Conservation (phyloP, 2,329 filamentous ascomycete species). For the Paracorniculantispora psalliotae region DNA sequence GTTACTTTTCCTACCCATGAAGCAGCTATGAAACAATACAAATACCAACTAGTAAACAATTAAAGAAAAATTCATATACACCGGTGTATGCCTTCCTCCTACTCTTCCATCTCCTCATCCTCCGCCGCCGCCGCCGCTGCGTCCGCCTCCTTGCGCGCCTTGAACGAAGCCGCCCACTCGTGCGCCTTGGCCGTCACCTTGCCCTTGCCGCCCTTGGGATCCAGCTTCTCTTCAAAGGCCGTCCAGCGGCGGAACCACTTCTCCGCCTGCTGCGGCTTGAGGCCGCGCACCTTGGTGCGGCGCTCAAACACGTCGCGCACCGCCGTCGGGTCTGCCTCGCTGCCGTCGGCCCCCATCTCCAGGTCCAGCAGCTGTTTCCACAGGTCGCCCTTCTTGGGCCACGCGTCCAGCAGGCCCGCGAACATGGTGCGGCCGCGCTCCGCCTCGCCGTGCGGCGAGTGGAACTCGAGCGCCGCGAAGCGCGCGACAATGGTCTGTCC, state of each 20-base stretch:
- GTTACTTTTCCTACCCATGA: constrained; percentile 14
- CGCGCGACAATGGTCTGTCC: constrained; percentile 70
- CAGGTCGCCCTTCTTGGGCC: constrained; percentile 83
- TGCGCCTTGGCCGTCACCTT: constrained; percentile 66
- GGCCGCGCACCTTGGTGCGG: constrained; percentile 59
- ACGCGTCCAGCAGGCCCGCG: constrained; percentile 76
- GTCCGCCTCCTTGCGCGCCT: constrained; percentile 39
- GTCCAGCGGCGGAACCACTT: constrained; percentile 91
- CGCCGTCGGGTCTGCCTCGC: constrained; percentile 47
- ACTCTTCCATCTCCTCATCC: constrained; percentile 33
- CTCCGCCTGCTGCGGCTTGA: constrained; percentile 79
- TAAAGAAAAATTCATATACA: constrained; percentile 5
- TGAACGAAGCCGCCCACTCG: constrained; percentile 59
- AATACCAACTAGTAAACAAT: background rate
- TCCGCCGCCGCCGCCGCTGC: constrained; percentile 25
- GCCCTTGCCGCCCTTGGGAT: constrained; percentile 57
- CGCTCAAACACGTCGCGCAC: constrained; percentile 79
- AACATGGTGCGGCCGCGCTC: constrained; percentile 95
- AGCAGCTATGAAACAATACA: background rate
- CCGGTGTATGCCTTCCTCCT: constrained; percentile 3
- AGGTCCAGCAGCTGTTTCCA: constrained; percentile 92
- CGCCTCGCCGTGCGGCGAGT: constrained; percentile 71
- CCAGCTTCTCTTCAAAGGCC: constrained; percentile 75
- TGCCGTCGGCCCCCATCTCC: constrained; percentile 59
- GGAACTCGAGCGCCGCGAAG: constrained; percentile 90